Conservation (phyloP, 371 early-diverging fungal genomes). For the Zopfochytrium polystomum region DNA sequence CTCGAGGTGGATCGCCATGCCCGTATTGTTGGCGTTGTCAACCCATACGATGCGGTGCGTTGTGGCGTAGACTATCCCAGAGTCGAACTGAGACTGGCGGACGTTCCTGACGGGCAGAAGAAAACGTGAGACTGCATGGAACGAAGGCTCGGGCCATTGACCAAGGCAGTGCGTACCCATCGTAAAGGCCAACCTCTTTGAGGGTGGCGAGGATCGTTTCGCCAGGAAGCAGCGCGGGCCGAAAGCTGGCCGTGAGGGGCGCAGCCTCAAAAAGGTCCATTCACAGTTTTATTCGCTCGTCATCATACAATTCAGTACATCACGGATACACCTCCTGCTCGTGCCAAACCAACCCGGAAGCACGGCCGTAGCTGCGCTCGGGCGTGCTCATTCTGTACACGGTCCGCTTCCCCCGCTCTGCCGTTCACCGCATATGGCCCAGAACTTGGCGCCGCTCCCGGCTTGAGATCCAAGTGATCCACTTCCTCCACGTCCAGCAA, state of each 20-base stretch:
- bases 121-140: neutral
- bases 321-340: no score
- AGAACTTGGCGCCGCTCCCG: no score
- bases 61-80: constrained; percentile 75
- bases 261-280: no score
- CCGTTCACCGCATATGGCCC: no score
- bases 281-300: no score
- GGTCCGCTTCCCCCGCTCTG: no score
- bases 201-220: constrained; percentile 60
- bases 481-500: no score
- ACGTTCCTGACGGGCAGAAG: constrained; percentile 34
- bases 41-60: constrained; percentile 76
- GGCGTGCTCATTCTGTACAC: no score
- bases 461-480: no score
- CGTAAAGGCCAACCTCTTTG: constrained; percentile 68
- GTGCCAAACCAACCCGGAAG: no score
- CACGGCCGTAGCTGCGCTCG: no score
- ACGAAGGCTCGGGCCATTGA: constrained; percentile 16
- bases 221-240: constrained; percentile 54
- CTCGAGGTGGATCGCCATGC: constrained; percentile 6
- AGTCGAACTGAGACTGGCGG: constrained; percentile 62
- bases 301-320: no score
- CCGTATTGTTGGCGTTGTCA: constrained; percentile 32
- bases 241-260: constrained; percentile 52
- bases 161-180: constrained; percentile 48